Percentiles rank a stretch among this genome's conserved stretches.
These are phyloP conservation scores for Caryopteris hybrid DNA, from an alignment of 305 asterid genomes.

Conservation along the genomic window DNA sequence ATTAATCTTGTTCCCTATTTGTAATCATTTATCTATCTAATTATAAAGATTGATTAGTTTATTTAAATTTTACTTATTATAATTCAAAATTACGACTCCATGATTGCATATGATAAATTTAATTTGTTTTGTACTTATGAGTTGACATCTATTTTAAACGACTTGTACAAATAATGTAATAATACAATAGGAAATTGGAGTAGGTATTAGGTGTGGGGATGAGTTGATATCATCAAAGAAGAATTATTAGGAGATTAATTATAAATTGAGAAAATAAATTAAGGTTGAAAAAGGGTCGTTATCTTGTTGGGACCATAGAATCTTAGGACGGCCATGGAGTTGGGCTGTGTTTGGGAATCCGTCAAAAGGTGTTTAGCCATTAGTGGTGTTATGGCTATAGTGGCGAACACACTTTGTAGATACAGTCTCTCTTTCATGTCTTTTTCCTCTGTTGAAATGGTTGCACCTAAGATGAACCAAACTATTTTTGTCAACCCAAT, in stretches of 20 bases:
- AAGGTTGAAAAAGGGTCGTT: constrained; percentile 25
- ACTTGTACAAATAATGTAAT: not conserved
- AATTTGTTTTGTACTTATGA: constrained; percentile 16
- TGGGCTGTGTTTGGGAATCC: constrained; percentile 52
- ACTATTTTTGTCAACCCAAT: constrained; percentile 3
- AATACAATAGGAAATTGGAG: constrained; percentile 35
- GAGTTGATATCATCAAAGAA: constrained; percentile 28
- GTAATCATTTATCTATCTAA: constrained; percentile 23
- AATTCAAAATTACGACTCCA: no score
- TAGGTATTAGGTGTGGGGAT: constrained; percentile 45
- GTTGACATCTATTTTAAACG: constrained; percentile 21
- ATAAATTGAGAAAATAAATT: not conserved
- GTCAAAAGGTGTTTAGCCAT: constrained; percentile 44
- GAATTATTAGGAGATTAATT: constrained; percentile 1
- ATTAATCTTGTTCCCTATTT: constrained; percentile 28
- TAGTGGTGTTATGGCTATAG: constrained; percentile 35
- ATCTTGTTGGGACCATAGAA: constrained; percentile 61
- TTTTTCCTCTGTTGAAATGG: not conserved
- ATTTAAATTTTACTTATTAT: constrained; percentile 1
- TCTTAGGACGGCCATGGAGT: constrained; percentile 69
- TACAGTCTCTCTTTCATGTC: constrained; percentile 21
- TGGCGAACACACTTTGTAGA: constrained; percentile 47
- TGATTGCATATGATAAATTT: no score
- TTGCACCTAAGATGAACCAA: constrained; percentile 14
- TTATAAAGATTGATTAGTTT: no score